These are phyloP conservation scores for Termitomyces sp. DNA, from an alignment of 768 basidiomycete species.

Conservation along the genomic window DNA sequence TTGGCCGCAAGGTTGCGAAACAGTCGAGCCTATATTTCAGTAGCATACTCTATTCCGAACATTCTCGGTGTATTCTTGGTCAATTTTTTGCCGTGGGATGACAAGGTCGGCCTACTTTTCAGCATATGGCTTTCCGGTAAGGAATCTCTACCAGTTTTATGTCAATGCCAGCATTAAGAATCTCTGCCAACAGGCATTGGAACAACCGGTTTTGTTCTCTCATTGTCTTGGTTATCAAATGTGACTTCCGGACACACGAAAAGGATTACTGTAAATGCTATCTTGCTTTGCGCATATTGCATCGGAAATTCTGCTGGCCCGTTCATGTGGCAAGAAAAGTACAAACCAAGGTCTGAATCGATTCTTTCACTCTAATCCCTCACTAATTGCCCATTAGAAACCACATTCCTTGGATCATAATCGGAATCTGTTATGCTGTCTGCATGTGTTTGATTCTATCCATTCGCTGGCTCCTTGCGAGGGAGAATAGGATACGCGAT, in stretches of 20 bases:
- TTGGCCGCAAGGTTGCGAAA: slow-evolving; percentile 53
- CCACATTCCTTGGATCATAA: slow-evolving; percentile 73
- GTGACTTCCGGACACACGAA: slow-evolving; percentile 74
- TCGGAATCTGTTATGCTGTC: slow-evolving; percentile 53
- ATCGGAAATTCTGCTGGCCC: slow-evolving; percentile 64
- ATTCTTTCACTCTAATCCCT: neutral
- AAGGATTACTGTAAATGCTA: slow-evolving; percentile 63
- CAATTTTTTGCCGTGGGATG: slow-evolving; percentile 57
- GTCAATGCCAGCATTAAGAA: neutral
- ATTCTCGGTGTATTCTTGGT: slow-evolving; percentile 57
- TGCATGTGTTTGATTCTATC: slow-evolving; percentile 42
- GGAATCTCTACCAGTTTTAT: neutral
- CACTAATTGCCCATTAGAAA: slow-evolving; percentile 35
- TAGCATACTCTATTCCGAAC: slow-evolving; percentile 60
- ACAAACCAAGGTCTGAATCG: slow-evolving; percentile 50
- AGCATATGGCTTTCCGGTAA: slow-evolving; percentile 49
- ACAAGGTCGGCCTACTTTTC: slow-evolving; percentile 63
- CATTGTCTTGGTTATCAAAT: slow-evolving; percentile 57
- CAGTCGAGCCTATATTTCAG: slow-evolving; percentile 56
- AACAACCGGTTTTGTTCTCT: slow-evolving; percentile 44
- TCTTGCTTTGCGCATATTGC: slow-evolving; percentile 67
- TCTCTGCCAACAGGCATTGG: slow-evolving; percentile 11
- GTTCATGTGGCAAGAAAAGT: slow-evolving; percentile 71
- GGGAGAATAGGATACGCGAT: slow-evolving; percentile 64
- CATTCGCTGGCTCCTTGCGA: slow-evolving; percentile 47